A percentile compares a stretch with the other conserved stretches of the same genome.
These are phyloP conservation scores for Podospora pseudocomata DNA, from an alignment of 495 filamentous ascomycete species.

Conservation along the genomic window DNA sequence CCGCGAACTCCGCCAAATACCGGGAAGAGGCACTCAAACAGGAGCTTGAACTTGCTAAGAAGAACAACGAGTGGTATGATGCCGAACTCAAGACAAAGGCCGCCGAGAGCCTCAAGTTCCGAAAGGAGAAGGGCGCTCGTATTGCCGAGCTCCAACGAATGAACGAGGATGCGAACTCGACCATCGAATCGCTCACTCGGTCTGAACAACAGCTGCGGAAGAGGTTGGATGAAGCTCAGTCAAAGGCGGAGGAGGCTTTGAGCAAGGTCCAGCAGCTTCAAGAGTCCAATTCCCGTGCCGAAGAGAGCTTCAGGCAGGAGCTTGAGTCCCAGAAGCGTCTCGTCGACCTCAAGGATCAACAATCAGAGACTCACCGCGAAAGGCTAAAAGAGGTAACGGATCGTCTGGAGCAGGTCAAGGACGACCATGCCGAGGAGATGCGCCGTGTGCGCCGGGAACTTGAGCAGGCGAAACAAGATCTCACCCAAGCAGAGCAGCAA, in stretches of 20 bases:
- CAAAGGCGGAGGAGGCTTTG: conserved; percentile 80
- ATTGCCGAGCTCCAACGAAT: conserved; percentile 83
- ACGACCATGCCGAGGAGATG: conserved; percentile 77
- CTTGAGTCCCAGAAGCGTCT: conserved; percentile 75
- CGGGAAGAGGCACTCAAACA: conserved; percentile 83
- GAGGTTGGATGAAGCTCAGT: conserved; percentile 75
- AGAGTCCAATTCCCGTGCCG: conserved; percentile 70
- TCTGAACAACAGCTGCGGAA: conserved; percentile 76
- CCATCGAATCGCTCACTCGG: conserved; percentile 68
- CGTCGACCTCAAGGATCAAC: conserved; percentile 78
- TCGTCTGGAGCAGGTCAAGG: conserved; percentile 69
- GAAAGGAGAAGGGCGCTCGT: conserved; percentile 88
- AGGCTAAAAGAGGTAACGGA: conserved; percentile 79
- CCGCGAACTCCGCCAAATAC: conserved; percentile 73
- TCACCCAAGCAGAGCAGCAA: conserved; percentile 63
- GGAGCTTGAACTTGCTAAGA: conserved; percentile 79
- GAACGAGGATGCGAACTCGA: conserved; percentile 76
- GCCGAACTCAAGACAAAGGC: conserved; percentile 84
- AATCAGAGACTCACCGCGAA: conserved; percentile 72
- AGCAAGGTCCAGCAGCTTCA: conserved; percentile 76
- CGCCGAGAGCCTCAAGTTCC: conserved; percentile 79
- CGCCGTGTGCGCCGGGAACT: conserved; percentile 72
- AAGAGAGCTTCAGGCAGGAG: conserved; percentile 80
- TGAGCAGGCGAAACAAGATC: conserved; percentile 73
- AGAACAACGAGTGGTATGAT: conserved; percentile 89